These are phyloP conservation scores for Rhodotorula sphaerocarpa DNA, from an alignment of 768 basidiomycete genomes.

Conservation along the genomic window DNA sequence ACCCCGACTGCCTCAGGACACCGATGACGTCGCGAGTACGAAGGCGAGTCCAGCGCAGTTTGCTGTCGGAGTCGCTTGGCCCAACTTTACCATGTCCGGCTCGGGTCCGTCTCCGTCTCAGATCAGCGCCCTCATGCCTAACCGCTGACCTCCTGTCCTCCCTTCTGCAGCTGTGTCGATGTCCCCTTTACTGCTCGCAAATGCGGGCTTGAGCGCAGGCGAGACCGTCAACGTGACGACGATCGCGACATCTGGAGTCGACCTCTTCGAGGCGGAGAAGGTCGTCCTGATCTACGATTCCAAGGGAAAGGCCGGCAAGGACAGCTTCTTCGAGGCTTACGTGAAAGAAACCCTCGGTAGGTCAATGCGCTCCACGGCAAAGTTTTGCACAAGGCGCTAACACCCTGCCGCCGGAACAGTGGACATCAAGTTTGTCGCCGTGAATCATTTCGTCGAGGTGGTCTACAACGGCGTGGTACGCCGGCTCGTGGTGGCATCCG, in stretches of 20 bases:
- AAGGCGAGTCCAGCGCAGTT: background rate
- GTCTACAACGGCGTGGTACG: slow-evolving; percentile 28
- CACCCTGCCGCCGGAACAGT: no score
- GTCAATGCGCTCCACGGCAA: background rate
- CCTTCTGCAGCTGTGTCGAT: slow-evolving; percentile 12
- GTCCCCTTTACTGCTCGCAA: slow-evolving; percentile 22
- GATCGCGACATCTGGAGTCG: slow-evolving; percentile 24
- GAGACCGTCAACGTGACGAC: slow-evolving; percentile 18
- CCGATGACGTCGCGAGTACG: no score
- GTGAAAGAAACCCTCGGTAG: slow-evolving; percentile 30
- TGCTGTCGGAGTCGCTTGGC: slow-evolving; percentile 32
- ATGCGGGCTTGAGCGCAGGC: slow-evolving; percentile 13
- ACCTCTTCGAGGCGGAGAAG: slow-evolving; percentile 21
- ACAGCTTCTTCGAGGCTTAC: slow-evolving; percentile 36
- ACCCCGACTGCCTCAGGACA: no score
- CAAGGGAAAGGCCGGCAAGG: slow-evolving; percentile 28
- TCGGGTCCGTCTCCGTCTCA: background rate
- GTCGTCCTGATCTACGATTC: slow-evolving; percentile 27
- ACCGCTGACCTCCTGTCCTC: no score
- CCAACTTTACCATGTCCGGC: slow-evolving; percentile 27
- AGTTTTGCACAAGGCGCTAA: no score
- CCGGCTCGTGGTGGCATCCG: slow-evolving; percentile 24
- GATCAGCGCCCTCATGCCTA: no score
- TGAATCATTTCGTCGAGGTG: slow-evolving; percentile 31
- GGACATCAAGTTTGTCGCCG: slow-evolving; percentile 32